A percentile compares a stretch with the other conserved stretches of the same genome.
These are phyloP conservation scores for Scytalidium sp. DNA, from an alignment of 2,329 filamentous ascomycete genomes.

Conservation along the genomic window DNA sequence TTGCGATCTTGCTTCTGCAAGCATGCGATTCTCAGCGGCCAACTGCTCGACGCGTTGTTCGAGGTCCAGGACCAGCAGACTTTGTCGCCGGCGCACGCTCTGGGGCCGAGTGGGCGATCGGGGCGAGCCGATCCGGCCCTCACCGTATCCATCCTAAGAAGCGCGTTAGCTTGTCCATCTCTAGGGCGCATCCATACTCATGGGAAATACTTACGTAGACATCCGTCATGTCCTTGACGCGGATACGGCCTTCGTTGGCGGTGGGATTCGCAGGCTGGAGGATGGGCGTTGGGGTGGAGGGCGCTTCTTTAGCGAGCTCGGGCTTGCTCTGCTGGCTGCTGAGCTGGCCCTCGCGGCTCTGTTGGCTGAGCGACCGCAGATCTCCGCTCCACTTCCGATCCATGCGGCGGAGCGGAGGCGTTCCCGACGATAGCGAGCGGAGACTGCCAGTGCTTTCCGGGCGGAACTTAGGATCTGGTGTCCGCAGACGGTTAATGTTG, in stretches of 20 bases:
- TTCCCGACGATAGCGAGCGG: constrained; percentile 45
- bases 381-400: constrained; percentile 71
- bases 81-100: constrained; percentile 94
- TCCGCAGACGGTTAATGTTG: constrained; percentile 28
- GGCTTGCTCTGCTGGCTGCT: constrained; percentile 32
- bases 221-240: constrained; percentile 83
- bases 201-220: constrained; percentile 73
- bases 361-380: constrained; percentile 65
- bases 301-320: constrained; percentile 34
- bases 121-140: constrained; percentile 81
- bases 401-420: constrained; percentile 69
- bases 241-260: constrained; percentile 83
- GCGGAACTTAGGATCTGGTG: constrained; percentile 41
- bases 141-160: constrained; percentile 83
- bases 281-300: constrained; percentile 30
- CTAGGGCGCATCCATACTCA: constrained; percentile 14
- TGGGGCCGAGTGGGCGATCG: constrained; percentile 90
- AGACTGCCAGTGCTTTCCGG: constrained; percentile 61
- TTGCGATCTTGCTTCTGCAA: constrained; percentile 68
- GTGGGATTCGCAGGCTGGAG: constrained; percentile 64
- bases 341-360: neutral
- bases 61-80: constrained; percentile 94
- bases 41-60: constrained; percentile 83
- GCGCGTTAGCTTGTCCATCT: constrained; percentile 8
- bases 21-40: constrained; percentile 75